Evolutionary conservation across 805 yeast species (phyloP), one percentile per base, ranked within the genome.

Genomic region (Candida succiphila): DNA sequence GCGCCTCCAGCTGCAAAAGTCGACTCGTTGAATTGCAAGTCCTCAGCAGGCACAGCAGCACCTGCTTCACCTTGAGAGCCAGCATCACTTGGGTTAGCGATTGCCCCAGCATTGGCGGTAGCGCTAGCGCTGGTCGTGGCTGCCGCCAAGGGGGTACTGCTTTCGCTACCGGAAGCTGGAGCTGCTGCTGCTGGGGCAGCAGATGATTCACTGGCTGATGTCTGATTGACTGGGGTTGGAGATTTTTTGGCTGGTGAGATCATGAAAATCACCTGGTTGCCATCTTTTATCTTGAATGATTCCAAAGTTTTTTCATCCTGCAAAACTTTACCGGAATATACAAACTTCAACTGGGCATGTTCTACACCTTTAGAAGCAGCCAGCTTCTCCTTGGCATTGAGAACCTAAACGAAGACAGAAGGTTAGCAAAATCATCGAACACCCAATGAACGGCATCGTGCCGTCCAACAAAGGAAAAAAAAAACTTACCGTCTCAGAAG

Each of bases 241-340:
- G 57, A 37, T 25, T 56, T 52, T 46, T 65, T 63, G 29, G 66
- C 59, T 55, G 73, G 75, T 26, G 88, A 72, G 33, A 87, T 72
- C 97, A 92, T 89, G 57, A 87, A 89, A 36, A 92, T 88, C 34
- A 92, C 76, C 47, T 87, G 89, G 48, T 86, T 96, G 37, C 78
- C 78, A 24, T 80, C 88, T 54, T 86, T 85, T 45, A 89, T 71
- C 43, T 82, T 81, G 54, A 77, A 79, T 7, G 71, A 67, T 32
- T 69, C 80, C 38, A 89, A 66, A 3, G 81, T 67, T 51, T 85
- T 82, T 30, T 73, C 83, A 61, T 92, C 95, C 49, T 75, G 85
- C 32, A 92, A 73, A 29, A 92, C 89, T 52, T 87, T 87, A 32
- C 88, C 75, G 1, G 96, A 86, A 56, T 80, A 92, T 39, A 92